phyloP scores from a whole-genome alignment of 2,329 filamentous ascomycete species.

The Colletotrichum lupini region DNA sequence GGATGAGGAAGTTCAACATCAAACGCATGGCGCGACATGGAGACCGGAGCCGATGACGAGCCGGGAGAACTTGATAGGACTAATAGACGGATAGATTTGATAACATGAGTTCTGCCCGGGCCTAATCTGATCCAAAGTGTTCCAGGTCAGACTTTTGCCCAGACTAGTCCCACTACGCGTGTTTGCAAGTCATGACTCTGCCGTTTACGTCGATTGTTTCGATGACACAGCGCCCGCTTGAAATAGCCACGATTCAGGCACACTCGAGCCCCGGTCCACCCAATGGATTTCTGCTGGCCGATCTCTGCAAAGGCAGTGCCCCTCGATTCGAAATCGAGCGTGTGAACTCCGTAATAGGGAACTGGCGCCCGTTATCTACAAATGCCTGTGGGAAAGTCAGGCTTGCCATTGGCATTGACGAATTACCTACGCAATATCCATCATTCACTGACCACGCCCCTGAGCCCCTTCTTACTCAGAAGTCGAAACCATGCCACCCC shows the following conservation, averaged over 20 bases:
- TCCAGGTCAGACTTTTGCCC: background rate
- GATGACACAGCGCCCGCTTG: constrained; percentile 12
- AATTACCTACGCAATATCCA: background rate
- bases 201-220: background rate
- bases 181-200: background rate
- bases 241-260: background rate
- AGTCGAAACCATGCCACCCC: background rate
- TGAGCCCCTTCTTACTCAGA: background rate
- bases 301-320: background rate
- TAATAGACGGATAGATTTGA: background rate
- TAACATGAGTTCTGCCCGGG: background rate
- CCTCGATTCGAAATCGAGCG: background rate
- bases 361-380: background rate
- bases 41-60: constrained; percentile 37
- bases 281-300: background rate
- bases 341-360: too few relatives aligned
- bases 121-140: background rate
- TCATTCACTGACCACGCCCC: background rate
- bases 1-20: constrained; percentile 18
- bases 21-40: constrained; percentile 5
- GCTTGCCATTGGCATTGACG: background rate
- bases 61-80: constrained; percentile 33
- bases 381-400: background rate
- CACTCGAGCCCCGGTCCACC: background rate
- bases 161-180: background rate